A percentile compares a stretch with the other conserved stretches of the same genome.
phyloP scores from a whole-genome alignment of 148 eudicot species.

The Vaccinium corymbosum region DNA sequence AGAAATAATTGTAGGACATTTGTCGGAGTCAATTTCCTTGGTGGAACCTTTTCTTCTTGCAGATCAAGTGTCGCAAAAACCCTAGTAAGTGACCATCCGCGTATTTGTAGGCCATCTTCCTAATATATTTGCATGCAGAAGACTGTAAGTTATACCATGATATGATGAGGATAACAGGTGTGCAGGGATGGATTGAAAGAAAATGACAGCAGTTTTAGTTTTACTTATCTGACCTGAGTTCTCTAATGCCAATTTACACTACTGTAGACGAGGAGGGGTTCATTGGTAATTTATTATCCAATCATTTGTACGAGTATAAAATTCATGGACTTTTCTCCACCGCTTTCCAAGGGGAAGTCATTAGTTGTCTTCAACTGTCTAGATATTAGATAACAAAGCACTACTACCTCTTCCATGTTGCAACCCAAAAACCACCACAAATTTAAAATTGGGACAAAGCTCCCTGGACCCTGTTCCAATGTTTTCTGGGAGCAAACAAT shows the following conservation, averaged over 20 bases:
- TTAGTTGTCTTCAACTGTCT: neutral
- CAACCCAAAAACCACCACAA: neutral
- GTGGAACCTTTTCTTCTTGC: neutral
- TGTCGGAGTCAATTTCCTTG: neutral
- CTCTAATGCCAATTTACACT: constrained; percentile 1
- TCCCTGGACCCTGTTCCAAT: constrained; percentile 3
- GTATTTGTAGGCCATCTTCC: neutral
- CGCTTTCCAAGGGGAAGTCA: neutral
- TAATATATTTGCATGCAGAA: neutral
- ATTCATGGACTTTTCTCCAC: neutral
- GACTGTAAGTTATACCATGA: neutral
- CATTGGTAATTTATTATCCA: neutral
- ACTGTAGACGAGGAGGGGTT: neutral
- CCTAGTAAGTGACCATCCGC: neutral
- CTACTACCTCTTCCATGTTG: neutral
- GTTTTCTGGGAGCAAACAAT: neutral
- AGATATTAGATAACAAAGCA: neutral
- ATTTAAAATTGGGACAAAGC: neutral
- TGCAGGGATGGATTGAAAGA: neutral
- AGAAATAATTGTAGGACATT: neutral
- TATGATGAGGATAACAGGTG: neutral
- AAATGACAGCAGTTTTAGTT: neutral
- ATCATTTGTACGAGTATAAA: neutral
- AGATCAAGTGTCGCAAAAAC: neutral
- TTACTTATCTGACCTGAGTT: neutral